phyloP scores from a whole-genome alignment of 495 filamentous ascomycete genomes.

The Trichodelitschia bisporula region DNA sequence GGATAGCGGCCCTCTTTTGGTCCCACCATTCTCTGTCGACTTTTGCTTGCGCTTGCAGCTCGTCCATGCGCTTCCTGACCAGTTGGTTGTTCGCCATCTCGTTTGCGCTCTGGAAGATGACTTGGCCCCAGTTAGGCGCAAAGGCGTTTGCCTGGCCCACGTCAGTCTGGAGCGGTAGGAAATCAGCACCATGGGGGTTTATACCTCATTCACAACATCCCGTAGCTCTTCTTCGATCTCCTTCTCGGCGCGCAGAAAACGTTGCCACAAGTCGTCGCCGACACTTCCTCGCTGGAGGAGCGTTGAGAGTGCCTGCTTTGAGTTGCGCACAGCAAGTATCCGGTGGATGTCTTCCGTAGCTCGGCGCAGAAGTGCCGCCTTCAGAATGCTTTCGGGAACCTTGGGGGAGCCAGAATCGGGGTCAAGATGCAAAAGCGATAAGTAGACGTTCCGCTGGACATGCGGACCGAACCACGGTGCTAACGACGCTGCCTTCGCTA shows the following conservation, averaged over 20 bases:
- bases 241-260: constrained; percentile 75
- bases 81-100: constrained; percentile 50
- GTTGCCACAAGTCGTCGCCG: constrained; percentile 89
- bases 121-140: constrained; percentile 63
- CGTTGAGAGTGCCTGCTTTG: constrained; percentile 63
- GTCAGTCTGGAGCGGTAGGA: neutral
- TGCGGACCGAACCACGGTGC: constrained; percentile 85
- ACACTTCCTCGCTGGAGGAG: constrained; percentile 77
- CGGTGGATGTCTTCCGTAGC: constrained; percentile 80
- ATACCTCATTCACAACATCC: constrained; percentile 84
- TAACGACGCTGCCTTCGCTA: constrained; percentile 47
- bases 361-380: constrained; percentile 72
- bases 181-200: neutral
- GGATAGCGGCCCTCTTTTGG: constrained; percentile 49
- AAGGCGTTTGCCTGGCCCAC: constrained; percentile 57
- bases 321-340: constrained; percentile 58
- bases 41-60: constrained; percentile 38
- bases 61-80: constrained; percentile 32
- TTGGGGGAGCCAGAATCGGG: constrained; percentile 43
- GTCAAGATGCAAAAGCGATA: constrained; percentile 71
- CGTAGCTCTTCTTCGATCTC: constrained; percentile 91
- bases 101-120: constrained; percentile 84
- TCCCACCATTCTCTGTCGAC: constrained; percentile 78
- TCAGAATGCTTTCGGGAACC: constrained; percentile 64
- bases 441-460: constrained; percentile 78